Evolutionary conservation across 208 protist species (phyloP).

Genomic region (Entamoeba invadens): DNA sequence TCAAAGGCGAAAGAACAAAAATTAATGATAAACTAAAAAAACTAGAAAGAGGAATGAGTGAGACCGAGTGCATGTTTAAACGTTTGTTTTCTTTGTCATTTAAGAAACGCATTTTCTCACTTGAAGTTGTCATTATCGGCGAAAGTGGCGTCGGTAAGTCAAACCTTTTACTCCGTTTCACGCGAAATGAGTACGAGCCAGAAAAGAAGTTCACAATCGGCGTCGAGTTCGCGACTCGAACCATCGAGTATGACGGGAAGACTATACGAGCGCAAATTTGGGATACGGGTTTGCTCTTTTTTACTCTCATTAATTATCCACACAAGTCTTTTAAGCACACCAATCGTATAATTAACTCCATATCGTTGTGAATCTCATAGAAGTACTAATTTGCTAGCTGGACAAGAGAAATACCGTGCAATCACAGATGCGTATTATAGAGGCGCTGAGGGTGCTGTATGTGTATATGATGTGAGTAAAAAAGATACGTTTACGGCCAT

Average conservation of each 20-base stretch:
- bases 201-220: neutral
- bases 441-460: neutral
- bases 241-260: neutral
- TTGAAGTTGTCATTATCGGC: neutral
- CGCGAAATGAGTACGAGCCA: neutral
- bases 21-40: too few relatives aligned
- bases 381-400: too few relatives aligned
- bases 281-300: too few relatives aligned
- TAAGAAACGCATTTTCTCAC: too few relatives aligned
- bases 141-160: neutral
- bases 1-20: too few relatives aligned
- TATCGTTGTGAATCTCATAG: too few relatives aligned
- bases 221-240: neutral
- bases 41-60: too few relatives aligned
- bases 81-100: too few relatives aligned
- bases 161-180: neutral
- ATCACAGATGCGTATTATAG: neutral
- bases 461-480: constrained; percentile 1
- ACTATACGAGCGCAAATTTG: neutral
- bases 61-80: too few relatives aligned
- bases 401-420: neutral
- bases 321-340: too few relatives aligned
- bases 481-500: neutral
- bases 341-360: too few relatives aligned
- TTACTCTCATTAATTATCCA: too few relatives aligned